Conservation (phyloP, 805 yeast species). For the Nakazawaea anatomiae region DNA sequence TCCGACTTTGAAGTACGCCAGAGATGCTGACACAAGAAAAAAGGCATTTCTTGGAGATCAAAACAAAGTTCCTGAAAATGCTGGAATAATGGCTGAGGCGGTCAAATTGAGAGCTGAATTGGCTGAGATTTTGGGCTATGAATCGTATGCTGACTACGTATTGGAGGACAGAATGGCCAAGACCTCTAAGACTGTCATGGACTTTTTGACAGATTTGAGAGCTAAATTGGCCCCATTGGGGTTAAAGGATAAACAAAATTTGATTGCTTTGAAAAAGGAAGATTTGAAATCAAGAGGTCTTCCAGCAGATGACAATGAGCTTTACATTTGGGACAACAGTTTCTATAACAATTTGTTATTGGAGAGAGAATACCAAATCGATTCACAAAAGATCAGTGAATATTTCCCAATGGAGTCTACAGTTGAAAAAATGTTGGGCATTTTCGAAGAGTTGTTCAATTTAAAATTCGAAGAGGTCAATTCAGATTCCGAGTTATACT, state of each 20-base stretch:
- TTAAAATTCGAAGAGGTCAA: slow-evolving; percentile 55
- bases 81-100: slow-evolving; percentile 51
- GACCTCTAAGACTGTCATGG: slow-evolving; percentile 48
- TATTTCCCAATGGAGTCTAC: slow-evolving; percentile 73
- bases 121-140: slow-evolving; percentile 61
- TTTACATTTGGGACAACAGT: slow-evolving; percentile 64
- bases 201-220: slow-evolving; percentile 58
- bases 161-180: slow-evolving; percentile 83
- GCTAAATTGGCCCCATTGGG: slow-evolving; percentile 57
- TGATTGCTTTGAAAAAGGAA: slow-evolving; percentile 46
- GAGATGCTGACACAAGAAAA: slow-evolving; percentile 57
- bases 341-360: slow-evolving; percentile 62
- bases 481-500: slow-evolving; percentile 28
- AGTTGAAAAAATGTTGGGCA: slow-evolving; percentile 58
- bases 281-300: slow-evolving; percentile 44
- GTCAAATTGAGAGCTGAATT: slow-evolving; percentile 55
- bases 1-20: slow-evolving; percentile 74
- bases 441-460: slow-evolving; percentile 66
- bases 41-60: slow-evolving; percentile 62
- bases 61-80: slow-evolving; percentile 61
- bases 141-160: slow-evolving; percentile 61
- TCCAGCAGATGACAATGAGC: slow-evolving; percentile 25
- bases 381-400: slow-evolving; percentile 65
- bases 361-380: slow-evolving; percentile 66
- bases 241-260: slow-evolving; percentile 39